Conservation (phyloP, 1,139 yeast species). For the Pichia sp. region DNA sequence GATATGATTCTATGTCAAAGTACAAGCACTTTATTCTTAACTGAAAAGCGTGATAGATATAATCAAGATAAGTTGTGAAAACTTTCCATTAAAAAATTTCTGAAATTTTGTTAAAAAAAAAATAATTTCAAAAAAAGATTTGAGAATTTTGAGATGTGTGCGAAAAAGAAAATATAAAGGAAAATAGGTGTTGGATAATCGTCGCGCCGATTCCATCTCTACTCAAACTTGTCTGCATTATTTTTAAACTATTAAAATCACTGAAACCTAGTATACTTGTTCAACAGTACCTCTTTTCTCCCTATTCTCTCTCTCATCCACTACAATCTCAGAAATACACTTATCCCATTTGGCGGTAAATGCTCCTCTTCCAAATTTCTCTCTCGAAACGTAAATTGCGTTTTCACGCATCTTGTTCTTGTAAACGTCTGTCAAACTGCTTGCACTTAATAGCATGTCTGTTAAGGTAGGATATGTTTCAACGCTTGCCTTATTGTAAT, state of each 20-base stretch:
- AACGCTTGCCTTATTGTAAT: constrained; percentile 28
- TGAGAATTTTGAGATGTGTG: not conserved
- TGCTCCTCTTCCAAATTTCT: constrained; percentile 63
- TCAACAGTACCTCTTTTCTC: constrained; percentile 39
- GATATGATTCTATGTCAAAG: too few relatives aligned
- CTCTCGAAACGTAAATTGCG: constrained; percentile 48
- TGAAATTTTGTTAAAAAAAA: constrained; percentile 1
- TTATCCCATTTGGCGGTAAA: constrained; percentile 59
- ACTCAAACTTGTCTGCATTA: not conserved
- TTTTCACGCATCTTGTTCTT: constrained; percentile 45
- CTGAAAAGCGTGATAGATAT: too few relatives aligned
- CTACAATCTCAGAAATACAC: constrained; percentile 30
- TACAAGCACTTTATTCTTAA: too few relatives aligned
- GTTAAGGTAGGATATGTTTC: constrained; percentile 37
- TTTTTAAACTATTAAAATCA: too few relatives aligned
- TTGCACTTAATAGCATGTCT: constrained; percentile 46
- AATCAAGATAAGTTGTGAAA: not conserved
- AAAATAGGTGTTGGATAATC: not conserved
- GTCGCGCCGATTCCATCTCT: not conserved
- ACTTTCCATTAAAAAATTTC: not conserved
- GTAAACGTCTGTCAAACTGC: constrained; percentile 37
- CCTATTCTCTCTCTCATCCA: constrained; percentile 40
- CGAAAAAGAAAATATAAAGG: not conserved
- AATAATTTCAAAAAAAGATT: not conserved
- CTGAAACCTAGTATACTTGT: constrained; percentile 33